A percentile compares a stretch with the other conserved stretches of the same genome.
Conservation (phyloP, 768 basidiomycete genomes). For the Auricularia sp. region DNA sequence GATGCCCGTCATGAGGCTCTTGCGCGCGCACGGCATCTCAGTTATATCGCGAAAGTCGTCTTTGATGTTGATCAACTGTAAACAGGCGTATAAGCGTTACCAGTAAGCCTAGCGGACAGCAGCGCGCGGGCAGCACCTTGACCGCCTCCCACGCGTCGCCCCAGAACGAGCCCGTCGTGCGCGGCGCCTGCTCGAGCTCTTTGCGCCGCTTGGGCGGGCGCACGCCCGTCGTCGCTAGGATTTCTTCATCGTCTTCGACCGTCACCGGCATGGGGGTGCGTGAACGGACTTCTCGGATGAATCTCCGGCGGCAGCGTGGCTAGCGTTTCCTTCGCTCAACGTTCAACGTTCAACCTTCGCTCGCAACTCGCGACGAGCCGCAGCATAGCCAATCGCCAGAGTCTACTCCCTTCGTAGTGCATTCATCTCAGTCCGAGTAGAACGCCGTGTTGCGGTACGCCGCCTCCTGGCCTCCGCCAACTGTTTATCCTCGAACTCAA, state of each 20-base stretch:
- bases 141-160: not conserved
- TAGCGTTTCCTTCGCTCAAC: not conserved
- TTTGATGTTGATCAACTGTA: conserved; percentile 22
- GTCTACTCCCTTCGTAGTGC: too few relatives aligned
- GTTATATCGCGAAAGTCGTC: conserved; percentile 52
- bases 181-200: not conserved
- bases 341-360: not conserved
- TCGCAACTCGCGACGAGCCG: too few relatives aligned
- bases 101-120: not conserved
- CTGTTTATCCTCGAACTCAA: too few relatives aligned
- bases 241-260: not conserved
- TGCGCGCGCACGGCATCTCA: conserved; percentile 69
- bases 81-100: not conserved
- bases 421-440: too few relatives aligned
- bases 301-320: too few relatives aligned
- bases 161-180: not conserved
- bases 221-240: not conserved
- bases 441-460: too few relatives aligned
- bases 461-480: too few relatives aligned
- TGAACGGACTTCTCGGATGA: too few relatives aligned
- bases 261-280: not conserved
- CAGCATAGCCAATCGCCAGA: too few relatives aligned
- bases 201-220: not conserved
- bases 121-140: not conserved
- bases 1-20: conserved; percentile 65